These are phyloP conservation scores for Rhizophagus prolifer DNA, from an alignment of 192 early-diverging fungal species.

Conservation along the genomic window DNA sequence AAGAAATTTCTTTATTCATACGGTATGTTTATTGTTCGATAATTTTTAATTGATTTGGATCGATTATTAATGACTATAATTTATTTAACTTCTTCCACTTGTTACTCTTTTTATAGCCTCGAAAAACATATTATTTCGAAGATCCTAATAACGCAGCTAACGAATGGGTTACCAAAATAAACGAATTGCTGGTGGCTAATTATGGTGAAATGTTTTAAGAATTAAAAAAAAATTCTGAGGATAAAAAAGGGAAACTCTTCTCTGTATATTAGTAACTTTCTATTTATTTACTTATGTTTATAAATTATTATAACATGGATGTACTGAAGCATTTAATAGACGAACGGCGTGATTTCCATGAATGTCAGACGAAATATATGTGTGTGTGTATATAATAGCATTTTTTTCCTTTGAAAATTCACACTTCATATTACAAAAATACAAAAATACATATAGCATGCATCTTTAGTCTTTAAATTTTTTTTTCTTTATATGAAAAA, in stretches of 20 bases:
- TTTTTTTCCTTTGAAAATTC: background rate
- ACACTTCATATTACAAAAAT: background rate
- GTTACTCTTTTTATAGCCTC: conserved; percentile 29
- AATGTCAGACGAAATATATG: no score
- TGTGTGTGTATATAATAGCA: background rate
- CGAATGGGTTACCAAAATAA: conserved; percentile 53
- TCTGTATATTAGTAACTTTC: background rate
- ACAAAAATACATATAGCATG: background rate
- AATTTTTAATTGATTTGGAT: no score
- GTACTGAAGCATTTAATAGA: no score
- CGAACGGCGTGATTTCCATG: background rate
- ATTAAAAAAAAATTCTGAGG: background rate
- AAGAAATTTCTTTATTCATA: conserved; percentile 64
- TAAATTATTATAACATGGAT: background rate
- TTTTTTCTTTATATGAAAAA: background rate
- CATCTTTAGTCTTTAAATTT: background rate
- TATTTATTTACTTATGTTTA: background rate
- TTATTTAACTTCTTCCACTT: background rate
- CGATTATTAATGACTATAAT: background rate
- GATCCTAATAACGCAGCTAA: conserved; percentile 45
- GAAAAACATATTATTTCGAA: conserved; percentile 61
- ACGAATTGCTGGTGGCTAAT: conserved; percentile 42
- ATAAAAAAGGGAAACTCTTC: background rate
- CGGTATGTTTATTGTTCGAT: conserved; percentile 35
- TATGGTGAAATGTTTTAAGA: conserved; percentile 48